These are phyloP conservation scores for Cladosporium colombiae DNA, from an alignment of 2,329 filamentous ascomycete species.

Conservation along the genomic window DNA sequence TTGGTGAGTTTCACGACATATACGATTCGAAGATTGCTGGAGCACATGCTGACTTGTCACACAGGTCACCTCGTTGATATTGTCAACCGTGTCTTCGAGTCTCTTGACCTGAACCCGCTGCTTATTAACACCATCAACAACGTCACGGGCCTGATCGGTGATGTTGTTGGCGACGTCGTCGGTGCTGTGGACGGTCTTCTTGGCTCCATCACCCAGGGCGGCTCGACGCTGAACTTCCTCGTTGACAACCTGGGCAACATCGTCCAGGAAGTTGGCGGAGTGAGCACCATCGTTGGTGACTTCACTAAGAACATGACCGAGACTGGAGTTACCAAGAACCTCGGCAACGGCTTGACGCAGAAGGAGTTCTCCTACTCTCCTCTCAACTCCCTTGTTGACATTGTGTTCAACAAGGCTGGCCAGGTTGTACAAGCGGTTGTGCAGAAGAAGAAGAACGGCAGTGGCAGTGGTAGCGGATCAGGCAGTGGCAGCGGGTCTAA, in stretches of 20 bases:
- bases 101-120: constrained; percentile 59
- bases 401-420: constrained; percentile 56
- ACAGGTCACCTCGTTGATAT: constrained; percentile 60
- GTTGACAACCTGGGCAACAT: constrained; percentile 66
- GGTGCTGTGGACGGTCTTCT: constrained; percentile 56
- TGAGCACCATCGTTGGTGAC: constrained; percentile 58
- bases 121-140: constrained; percentile 60
- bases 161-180: constrained; percentile 26
- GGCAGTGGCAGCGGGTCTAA: constrained; percentile 7
- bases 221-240: constrained; percentile 46
- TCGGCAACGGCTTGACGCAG: constrained; percentile 49
- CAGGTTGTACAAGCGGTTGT: constrained; percentile 56
- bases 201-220: constrained; percentile 58
- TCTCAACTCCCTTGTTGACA: constrained; percentile 55
- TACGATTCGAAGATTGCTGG: not conserved
- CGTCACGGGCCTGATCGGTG: constrained; percentile 28
- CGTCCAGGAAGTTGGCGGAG: constrained; percentile 58
- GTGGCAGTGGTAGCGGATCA: constrained; percentile 16
- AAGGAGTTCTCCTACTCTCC: constrained; percentile 56
- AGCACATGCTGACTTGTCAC: not conserved
- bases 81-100: constrained; percentile 61
- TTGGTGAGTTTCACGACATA: constrained; percentile 33
- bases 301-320: constrained; percentile 62
- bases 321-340: constrained; percentile 33
- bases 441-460: constrained; percentile 27